These are phyloP conservation scores for Pseudocercospora musae DNA, from an alignment of 2,329 filamentous ascomycete species.

Conservation along the genomic window DNA sequence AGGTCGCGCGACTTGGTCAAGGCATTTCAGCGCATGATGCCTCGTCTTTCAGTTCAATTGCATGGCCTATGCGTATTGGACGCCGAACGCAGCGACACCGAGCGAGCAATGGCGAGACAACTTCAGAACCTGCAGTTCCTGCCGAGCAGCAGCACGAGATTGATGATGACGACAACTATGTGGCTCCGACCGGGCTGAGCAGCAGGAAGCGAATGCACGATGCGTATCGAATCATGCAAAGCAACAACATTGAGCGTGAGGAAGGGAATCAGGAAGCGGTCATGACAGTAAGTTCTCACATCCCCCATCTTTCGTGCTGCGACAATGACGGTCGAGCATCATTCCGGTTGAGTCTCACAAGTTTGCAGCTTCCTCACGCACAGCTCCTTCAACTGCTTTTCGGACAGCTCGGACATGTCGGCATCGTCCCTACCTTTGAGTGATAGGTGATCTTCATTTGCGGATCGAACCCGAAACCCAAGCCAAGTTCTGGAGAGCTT, in stretches of 20 bases:
- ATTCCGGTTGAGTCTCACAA: neutral
- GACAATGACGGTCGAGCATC: no score
- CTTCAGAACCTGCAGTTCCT: slow-evolving; percentile 30
- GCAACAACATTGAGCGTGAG: slow-evolving; percentile 59
- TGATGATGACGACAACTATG: slow-evolving; percentile 35
- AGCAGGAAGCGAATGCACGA: slow-evolving; percentile 59
- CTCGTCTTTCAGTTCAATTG: slow-evolving; percentile 42
- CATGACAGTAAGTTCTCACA: slow-evolving; percentile 44
- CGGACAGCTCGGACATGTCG: slow-evolving; percentile 25
- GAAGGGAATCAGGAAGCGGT: slow-evolving; percentile 57
- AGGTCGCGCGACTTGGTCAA: slow-evolving; percentile 54
- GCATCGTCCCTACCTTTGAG: slow-evolving; percentile 20
- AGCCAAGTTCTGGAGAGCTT: neutral
- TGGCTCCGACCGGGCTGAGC: slow-evolving; percentile 47
- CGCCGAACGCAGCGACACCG: slow-evolving; percentile 9
- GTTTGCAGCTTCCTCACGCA: slow-evolving; percentile 26
- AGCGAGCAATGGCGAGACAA: neutral
- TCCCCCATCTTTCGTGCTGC: neutral
- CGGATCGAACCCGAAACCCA: no score
- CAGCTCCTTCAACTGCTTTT: slow-evolving; percentile 30
- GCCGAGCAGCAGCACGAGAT: slow-evolving; percentile 7
- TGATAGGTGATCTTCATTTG: neutral
- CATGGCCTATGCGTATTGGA: slow-evolving; percentile 27
- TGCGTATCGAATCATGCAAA: slow-evolving; percentile 58
- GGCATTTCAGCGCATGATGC: slow-evolving; percentile 54